phyloP scores from a whole-genome alignment of 2,329 filamentous ascomycete genomes.

The Fusarium avenaceum region DNA sequence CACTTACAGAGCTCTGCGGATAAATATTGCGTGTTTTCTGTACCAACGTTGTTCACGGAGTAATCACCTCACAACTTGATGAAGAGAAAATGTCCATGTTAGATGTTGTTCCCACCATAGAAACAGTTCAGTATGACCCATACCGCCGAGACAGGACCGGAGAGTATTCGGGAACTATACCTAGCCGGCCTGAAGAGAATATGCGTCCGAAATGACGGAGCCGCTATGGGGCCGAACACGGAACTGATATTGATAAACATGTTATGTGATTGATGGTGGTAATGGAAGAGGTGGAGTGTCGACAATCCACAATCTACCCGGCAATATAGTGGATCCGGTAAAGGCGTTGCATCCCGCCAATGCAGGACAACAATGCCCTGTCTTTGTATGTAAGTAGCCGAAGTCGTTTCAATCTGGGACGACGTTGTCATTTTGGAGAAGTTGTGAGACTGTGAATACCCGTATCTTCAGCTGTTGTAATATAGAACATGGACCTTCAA shows the following conservation, averaged over 20 bases:
- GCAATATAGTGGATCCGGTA: slow-evolving; percentile 18
- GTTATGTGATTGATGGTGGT: slow-evolving; percentile 47
- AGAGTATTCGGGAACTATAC: slow-evolving; percentile 1
- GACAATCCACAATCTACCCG: background rate
- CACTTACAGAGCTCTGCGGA: slow-evolving; percentile 18
- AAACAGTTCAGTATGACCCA: background rate
- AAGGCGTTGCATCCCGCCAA: slow-evolving; percentile 23
- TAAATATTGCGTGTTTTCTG: slow-evolving; percentile 2
- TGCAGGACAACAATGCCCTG: slow-evolving; percentile 24
- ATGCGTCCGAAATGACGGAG: slow-evolving; percentile 21
- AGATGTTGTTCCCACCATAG: background rate
- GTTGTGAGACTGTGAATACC: background rate
- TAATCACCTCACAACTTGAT: background rate
- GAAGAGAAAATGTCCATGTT: background rate
- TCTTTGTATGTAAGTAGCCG: slow-evolving; percentile 12
- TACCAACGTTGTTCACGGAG: background rate
- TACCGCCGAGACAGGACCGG: background rate
- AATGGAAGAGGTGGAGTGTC: slow-evolving; percentile 27
- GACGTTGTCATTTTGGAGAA: background rate
- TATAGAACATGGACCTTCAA: background rate
- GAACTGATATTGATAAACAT: slow-evolving; percentile 35
- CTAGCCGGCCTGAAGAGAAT: background rate
- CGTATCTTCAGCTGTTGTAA: background rate
- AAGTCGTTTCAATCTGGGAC: slow-evolving; percentile 11
- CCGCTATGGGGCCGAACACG: slow-evolving; percentile 33